Evolutionary conservation across 1,284 basidiomycete species (phyloP), one percentile per base, ranked within the genome.

Genomic region (Pisolithus thermaeus): DNA sequence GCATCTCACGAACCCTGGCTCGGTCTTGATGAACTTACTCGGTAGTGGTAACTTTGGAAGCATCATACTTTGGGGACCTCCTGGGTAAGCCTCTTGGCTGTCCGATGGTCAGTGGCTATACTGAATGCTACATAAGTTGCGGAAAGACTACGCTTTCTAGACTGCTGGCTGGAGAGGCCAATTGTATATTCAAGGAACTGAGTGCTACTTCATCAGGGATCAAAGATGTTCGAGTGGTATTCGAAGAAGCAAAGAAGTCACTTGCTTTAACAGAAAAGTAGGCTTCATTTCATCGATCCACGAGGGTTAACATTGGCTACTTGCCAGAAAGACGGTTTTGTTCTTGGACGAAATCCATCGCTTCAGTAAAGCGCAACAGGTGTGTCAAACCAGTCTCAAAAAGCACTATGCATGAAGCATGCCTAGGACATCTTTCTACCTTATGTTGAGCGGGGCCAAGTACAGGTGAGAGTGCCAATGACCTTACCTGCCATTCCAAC

Each of bases 281-380:
- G 42, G 51, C 4, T 0, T 16, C 12, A 52, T 25, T 36, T 6
- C 36, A 46, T 9, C 38, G 18, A 45, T 12, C 9, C 22, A 37
- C 43, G 23, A 38, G 32, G 12, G 54, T 46, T 46, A 46, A 18
- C 30, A 27, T 37, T 53, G 32, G 20, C 58, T 43, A 27, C 30
- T 27, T 27, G 36, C 32, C 51, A 86, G 83, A 56, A 75, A 78
- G 50, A 91, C 87, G 0, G 69, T 91, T 20, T 64, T 92, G 3
- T 92, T 92, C 62, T 70, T 92, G 54, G 93, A 96, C 61, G 92
- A 96, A 68, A 84, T 96, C 4, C 92, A 96, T 69, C 79, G 88
- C n/a, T 88, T 94, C 63, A 91, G 84, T 60, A 89, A 84, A 59
- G 76, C 86, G 3, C 90, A 93, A 63, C 92, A 91, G 70, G 88